Evolutionary conservation across 768 basidiomycete species (phyloP).

Genomic region (Boletus vermiculosoides): DNA sequence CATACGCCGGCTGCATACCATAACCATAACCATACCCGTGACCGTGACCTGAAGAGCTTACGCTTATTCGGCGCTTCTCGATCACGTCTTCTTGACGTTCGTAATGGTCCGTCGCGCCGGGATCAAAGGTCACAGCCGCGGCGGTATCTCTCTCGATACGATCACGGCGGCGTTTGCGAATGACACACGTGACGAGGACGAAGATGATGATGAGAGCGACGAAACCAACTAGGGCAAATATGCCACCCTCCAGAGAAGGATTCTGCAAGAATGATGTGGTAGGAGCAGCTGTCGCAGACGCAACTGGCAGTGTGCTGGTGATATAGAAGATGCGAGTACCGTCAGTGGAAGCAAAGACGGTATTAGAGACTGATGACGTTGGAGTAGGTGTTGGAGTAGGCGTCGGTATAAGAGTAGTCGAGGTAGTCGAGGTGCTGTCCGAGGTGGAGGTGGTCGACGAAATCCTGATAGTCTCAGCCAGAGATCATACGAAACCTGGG

Average conservation of each 20-base stretch:
- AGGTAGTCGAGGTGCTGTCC: conserved; percentile 9
- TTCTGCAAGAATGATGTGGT: conserved; percentile 57
- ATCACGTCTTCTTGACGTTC: conserved; percentile 21
- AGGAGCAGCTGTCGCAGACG: conserved; percentile 23
- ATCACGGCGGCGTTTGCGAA: conserved; percentile 49
- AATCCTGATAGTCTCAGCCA: conserved; percentile 5
- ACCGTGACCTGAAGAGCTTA: conserved; percentile 26
- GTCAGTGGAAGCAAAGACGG: conserved; percentile 24
- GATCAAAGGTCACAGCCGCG: conserved; percentile 57
- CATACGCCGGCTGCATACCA: conserved; percentile 20
- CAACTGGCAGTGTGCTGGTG: conserved; percentile 29
- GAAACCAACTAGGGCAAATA: conserved; percentile 55
- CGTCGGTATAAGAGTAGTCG: conserved; percentile 7
- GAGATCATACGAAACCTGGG: not conserved
- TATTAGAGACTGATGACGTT: conserved; percentile 19
- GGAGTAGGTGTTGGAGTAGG: conserved; percentile 9
- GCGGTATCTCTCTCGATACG: conserved; percentile 35
- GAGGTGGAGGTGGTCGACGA: conserved; percentile 10
- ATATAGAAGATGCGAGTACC: conserved; percentile 31
- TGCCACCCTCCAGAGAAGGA: conserved; percentile 58
- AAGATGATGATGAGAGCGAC: conserved; percentile 47
- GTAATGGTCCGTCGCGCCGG: conserved; percentile 26
- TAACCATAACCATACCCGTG: conserved; percentile 24
- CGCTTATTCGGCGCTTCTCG: conserved; percentile 25
- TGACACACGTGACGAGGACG: conserved; percentile 40